A percentile compares a stretch with the other conserved stretches of the same genome.
These are phyloP conservation scores for Clonostachys sp. DNA, from an alignment of 2,329 filamentous ascomycete species.

Conservation along the genomic window DNA sequence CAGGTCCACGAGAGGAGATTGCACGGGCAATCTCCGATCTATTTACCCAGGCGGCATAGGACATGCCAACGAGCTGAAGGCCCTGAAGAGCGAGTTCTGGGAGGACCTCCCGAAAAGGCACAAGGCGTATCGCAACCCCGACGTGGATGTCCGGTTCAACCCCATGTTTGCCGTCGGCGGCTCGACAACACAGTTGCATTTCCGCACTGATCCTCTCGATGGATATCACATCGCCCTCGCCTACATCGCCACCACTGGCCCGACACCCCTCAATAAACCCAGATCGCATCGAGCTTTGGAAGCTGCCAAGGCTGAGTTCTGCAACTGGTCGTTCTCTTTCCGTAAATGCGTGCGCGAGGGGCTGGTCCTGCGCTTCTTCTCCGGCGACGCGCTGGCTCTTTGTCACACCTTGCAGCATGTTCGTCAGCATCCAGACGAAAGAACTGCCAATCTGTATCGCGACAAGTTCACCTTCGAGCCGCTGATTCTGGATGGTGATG, in stretches of 20 bases:
- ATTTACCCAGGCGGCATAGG: conserved; percentile 25
- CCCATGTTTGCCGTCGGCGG: conserved; percentile 36
- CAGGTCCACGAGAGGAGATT: conserved; percentile 6
- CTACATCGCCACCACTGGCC: conserved; percentile 26
- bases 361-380: conserved; percentile 37
- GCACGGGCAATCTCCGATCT: conserved; percentile 21
- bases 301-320: conserved; percentile 38
- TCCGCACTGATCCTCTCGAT: conserved; percentile 43
- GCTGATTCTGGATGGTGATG: conserved; percentile 32
- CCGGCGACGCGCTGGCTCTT: conserved; percentile 44
- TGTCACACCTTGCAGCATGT: conserved; percentile 44
- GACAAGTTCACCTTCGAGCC: conserved; percentile 28
- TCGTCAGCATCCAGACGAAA: conserved; percentile 13
- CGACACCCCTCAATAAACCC: conserved; percentile 28
- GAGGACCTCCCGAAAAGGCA: conserved; percentile 21
- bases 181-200: conserved; percentile 32
- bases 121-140: neutral
- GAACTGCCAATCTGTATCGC: conserved; percentile 33
- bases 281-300: conserved; percentile 7
- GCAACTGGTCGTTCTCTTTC: conserved; percentile 37
- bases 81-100: conserved; percentile 24
- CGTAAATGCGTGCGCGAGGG: conserved; percentile 13
- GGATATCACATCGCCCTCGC: conserved; percentile 54
- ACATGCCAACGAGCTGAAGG: conserved; percentile 11
- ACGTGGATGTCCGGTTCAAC: conserved; percentile 23